These are phyloP conservation scores for Wickerhamiella qilinensis DNA, from an alignment of 805 yeast genomes.

Conservation along the genomic window DNA sequence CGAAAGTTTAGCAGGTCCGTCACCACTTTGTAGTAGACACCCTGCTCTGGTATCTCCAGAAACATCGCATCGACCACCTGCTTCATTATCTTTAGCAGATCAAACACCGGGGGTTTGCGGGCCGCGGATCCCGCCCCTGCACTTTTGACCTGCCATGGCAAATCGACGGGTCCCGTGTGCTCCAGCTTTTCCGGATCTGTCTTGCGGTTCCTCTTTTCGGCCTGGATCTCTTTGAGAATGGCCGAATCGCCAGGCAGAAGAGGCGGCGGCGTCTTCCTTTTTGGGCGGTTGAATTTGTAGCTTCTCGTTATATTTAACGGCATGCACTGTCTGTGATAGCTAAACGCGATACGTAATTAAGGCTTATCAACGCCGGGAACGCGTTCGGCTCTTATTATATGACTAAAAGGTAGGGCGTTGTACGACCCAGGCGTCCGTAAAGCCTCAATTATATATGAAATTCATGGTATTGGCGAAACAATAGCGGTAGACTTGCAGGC, in stretches of 20 bases:
- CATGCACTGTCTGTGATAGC: too few species aligned
- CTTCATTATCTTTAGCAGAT: constrained; percentile 14
- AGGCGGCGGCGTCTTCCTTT: constrained; percentile 7
- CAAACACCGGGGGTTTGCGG: constrained; percentile 2
- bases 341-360: too few species aligned
- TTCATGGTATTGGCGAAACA: too few species aligned
- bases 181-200: constrained; percentile 10
- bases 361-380: too few species aligned
- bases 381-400: too few species aligned
- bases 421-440: too few species aligned
- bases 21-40: constrained; percentile 14
- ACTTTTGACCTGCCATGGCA: constrained; percentile 9
- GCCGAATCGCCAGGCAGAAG: constrained; percentile 14
- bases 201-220: constrained; percentile 9
- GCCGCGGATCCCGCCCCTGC: neutral
- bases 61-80: constrained; percentile 18
- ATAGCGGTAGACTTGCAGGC: too few species aligned
- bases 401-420: too few species aligned
- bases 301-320: constrained; percentile 7
- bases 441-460: too few species aligned
- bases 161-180: constrained; percentile 8
- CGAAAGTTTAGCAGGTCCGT: constrained; percentile 18
- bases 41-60: constrained; percentile 20
- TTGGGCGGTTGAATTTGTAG: constrained; percentile 5
- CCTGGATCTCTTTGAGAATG: constrained; percentile 13